Conservation (phyloP, 2,329 filamentous ascomycete genomes). For the Pseudogymnoascus destructans region DNA sequence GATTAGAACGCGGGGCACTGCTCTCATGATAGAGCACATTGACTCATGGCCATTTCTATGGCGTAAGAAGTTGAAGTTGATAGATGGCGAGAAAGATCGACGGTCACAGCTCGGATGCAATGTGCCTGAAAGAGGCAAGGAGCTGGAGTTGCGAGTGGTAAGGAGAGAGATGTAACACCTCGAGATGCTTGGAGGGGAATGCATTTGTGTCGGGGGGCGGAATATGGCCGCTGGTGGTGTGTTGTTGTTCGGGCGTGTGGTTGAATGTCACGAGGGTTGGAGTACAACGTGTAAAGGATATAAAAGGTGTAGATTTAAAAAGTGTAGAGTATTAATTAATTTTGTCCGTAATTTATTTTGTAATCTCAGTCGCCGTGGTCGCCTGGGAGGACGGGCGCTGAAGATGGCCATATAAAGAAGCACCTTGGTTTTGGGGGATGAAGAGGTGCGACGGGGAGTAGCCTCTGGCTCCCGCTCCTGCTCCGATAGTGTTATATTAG, state of each 20-base stretch:
- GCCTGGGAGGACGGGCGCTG: too few relatives aligned
- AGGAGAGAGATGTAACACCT: neutral
- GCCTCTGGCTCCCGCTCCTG: too few relatives aligned
- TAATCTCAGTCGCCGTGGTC: neutral
- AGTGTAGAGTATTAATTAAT: neutral
- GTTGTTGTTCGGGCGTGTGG: neutral
- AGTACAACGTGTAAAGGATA: neutral
- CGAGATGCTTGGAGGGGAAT: neutral
- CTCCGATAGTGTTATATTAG: too few relatives aligned
- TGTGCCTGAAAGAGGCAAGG: neutral
- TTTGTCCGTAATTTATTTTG: neutral
- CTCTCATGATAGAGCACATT: neutral
- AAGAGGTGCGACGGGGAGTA: neutral
- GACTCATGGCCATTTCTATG: neutral
- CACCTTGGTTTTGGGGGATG: neutral
- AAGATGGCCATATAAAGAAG: too few relatives aligned
- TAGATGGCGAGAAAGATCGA: neutral
- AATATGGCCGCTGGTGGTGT: neutral
- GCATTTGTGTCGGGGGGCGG: neutral
- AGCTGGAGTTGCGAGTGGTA: neutral
- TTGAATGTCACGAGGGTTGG: neutral
- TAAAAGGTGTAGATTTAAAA: neutral
- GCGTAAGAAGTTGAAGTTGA: neutral
- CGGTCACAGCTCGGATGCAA: neutral
- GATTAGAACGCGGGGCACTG: neutral